These are phyloP conservation scores for Phytopythium vexans DNA, from an alignment of 352 stramenopile genomes.

Conservation along the genomic window DNA sequence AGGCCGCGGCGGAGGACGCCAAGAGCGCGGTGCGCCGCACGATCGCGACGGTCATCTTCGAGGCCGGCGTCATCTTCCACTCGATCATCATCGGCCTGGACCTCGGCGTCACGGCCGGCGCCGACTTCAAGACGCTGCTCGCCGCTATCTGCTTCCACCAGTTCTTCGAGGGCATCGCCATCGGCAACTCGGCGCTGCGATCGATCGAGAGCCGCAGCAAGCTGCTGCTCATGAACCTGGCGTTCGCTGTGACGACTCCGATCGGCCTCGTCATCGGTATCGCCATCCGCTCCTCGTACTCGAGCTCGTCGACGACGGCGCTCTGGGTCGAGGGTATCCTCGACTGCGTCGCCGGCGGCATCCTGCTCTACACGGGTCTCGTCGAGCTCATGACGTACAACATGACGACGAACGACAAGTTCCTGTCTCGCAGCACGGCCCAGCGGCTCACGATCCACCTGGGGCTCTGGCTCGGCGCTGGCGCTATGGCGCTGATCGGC, in stretches of 20 bases:
- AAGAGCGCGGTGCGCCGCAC: slow-evolving; percentile 25
- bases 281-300: slow-evolving; percentile 47
- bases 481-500: slow-evolving; percentile 60
- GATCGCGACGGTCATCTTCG: slow-evolving; percentile 50
- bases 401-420: slow-evolving; percentile 62
- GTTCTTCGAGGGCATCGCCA: slow-evolving; percentile 71
- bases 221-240: slow-evolving; percentile 41
- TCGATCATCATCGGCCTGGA: slow-evolving; percentile 68
- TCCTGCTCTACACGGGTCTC: slow-evolving; percentile 67
- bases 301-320: slow-evolving; percentile 33
- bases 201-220: slow-evolving; percentile 36
- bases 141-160: slow-evolving; percentile 70
- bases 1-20: slow-evolving; percentile 2
- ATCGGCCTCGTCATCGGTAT: slow-evolving; percentile 60
- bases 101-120: slow-evolving; percentile 42
- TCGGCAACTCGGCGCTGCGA: slow-evolving; percentile 39
- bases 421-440: slow-evolving; percentile 26
- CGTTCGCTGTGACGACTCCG: slow-evolving; percentile 55
- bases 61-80: slow-evolving; percentile 57
- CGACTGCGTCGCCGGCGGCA: slow-evolving; percentile 61
- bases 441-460: slow-evolving; percentile 44
- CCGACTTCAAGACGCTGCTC: slow-evolving; percentile 58
- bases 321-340: slow-evolving; percentile 63
- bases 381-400: slow-evolving; percentile 70
- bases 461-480: slow-evolving; percentile 49